These are phyloP conservation scores for Chrysosporium keratinophilum DNA, from an alignment of 2,329 filamentous ascomycete genomes.

Conservation along the genomic window DNA sequence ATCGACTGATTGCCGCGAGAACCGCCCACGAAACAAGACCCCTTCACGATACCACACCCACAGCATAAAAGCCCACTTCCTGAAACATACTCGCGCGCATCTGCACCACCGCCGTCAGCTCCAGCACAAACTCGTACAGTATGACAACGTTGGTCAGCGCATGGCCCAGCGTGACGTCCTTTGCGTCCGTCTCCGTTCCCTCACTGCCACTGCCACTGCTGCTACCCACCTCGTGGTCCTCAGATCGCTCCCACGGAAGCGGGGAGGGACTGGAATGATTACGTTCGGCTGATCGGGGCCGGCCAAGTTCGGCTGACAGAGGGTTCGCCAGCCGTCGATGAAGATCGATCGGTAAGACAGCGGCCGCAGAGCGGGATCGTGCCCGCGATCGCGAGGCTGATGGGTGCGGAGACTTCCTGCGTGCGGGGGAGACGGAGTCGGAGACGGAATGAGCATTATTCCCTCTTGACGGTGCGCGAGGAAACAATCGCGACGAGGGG, in stretches of 20 bases:
- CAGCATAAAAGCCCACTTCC: constrained; percentile 50
- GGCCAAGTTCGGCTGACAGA: constrained; percentile 18
- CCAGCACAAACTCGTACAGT: constrained; percentile 68
- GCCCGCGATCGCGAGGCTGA: constrained; percentile 45
- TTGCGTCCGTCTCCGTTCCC: constrained; percentile 20
- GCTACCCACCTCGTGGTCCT: background rate
- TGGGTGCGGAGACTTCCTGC: constrained; percentile 18
- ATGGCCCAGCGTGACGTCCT: constrained; percentile 60
- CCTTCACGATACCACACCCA: background rate
- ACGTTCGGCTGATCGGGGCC: no score
- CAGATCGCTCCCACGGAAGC: no score
- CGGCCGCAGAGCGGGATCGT: constrained; percentile 41
- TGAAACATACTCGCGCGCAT: constrained; percentile 65
- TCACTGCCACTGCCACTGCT: no score
- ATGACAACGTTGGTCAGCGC: constrained; percentile 70
- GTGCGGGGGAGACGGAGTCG: constrained; percentile 20
- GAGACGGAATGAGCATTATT: no score
- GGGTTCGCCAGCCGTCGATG: constrained; percentile 29
- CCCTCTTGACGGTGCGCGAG: constrained; percentile 17
- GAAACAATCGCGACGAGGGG: constrained; percentile 11
- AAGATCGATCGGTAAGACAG: constrained; percentile 29
- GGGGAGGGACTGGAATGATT: no score
- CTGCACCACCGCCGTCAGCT: constrained; percentile 64
- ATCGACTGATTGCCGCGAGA: no score
- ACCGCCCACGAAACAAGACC: no score